phyloP scores from a whole-genome alignment of 2,329 filamentous ascomycete species.

The Colletotrichum orbiculare region DNA sequence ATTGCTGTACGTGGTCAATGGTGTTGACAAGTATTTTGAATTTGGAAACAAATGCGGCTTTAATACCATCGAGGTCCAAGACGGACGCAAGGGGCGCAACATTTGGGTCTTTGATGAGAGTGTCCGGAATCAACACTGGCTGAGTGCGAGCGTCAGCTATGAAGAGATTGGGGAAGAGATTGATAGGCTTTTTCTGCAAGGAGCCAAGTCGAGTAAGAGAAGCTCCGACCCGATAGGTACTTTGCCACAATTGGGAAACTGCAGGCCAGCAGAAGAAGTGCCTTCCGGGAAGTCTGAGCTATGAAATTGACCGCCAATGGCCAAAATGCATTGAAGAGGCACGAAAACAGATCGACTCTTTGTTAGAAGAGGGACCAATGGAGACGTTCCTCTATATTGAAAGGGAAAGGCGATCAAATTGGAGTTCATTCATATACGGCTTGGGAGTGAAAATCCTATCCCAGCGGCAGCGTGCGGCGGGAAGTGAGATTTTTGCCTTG shows the following conservation, averaged over 20 bases:
- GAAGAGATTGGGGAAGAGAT: slow-evolving; percentile 42
- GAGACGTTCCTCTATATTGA: too few species aligned
- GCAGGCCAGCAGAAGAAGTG: slow-evolving; percentile 1
- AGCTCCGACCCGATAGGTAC: slow-evolving; percentile 6
- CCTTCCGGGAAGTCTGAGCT: too few species aligned
- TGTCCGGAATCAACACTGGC: slow-evolving; percentile 52
- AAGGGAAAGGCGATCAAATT: too few species aligned
- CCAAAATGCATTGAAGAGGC: too few species aligned
- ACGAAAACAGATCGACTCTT: too few species aligned
- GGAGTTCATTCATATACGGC: too few species aligned
- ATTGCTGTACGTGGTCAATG: slow-evolving; percentile 51
- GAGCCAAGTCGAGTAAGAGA: slow-evolving; percentile 36
- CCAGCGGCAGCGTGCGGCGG: too few species aligned
- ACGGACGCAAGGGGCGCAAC: slow-evolving; percentile 51
- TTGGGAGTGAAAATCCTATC: too few species aligned
- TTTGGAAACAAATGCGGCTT: slow-evolving; percentile 52
- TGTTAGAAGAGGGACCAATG: too few species aligned
- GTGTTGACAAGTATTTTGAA: slow-evolving; percentile 48
- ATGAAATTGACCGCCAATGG: too few species aligned
- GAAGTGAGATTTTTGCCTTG: too few species aligned
- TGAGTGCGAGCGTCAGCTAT: slow-evolving; percentile 46
- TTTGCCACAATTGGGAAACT: slow-evolving; percentile 14
- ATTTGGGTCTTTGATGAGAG: slow-evolving; percentile 51
- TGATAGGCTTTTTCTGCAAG: slow-evolving; percentile 44
- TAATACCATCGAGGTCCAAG: slow-evolving; percentile 47